Percentiles rank a stretch among this genome's conserved stretches.
Evolutionary conservation across 805 yeast genomes (phyloP).

Genomic region (Metschnikowia dekortorum): DNA sequence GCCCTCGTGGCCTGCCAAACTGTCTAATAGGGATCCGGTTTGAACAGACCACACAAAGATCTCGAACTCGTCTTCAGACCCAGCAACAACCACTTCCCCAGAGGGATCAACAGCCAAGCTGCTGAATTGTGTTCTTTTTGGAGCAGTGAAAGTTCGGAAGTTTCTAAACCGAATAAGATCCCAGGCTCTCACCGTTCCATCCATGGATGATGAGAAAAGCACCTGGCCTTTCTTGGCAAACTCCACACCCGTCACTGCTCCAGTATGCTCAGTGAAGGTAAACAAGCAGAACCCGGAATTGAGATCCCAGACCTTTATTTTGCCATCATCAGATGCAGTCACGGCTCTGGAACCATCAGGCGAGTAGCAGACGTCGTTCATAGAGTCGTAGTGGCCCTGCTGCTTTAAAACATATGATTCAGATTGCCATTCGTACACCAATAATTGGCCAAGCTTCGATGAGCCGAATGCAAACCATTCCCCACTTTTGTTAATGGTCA

Average conservation of each 20-base stretch:
- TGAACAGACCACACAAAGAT: slow-evolving; percentile 97
- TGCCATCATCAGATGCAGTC: slow-evolving; percentile 96
- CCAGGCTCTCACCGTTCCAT: slow-evolving; percentile 98
- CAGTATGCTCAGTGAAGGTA: slow-evolving; percentile 86
- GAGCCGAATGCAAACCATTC: slow-evolving; percentile 99
- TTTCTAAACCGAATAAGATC: slow-evolving; percentile 89
- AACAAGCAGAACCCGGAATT: slow-evolving; percentile 87
- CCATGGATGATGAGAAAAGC: slow-evolving; percentile 83
- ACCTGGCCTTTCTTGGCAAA: slow-evolving; percentile 91
- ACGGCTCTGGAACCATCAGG: slow-evolving; percentile 93
- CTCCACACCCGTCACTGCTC: slow-evolving; percentile 82
- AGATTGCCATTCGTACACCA: slow-evolving; percentile 98
- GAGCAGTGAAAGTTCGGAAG: slow-evolving; percentile 90
- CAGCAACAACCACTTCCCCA: slow-evolving; percentile 95
- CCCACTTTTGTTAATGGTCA: slow-evolving; percentile 74
- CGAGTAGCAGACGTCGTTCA: slow-evolving; percentile 79
- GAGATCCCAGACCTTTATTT: slow-evolving; percentile 94
- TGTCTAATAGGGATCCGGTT: slow-evolving; percentile 85
- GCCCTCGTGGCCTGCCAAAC: slow-evolving; percentile 90
- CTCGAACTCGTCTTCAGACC: slow-evolving; percentile 83
- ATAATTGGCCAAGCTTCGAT: slow-evolving; percentile 79
- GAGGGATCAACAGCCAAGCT: slow-evolving; percentile 93
- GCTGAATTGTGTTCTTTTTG: slow-evolving; percentile 81
- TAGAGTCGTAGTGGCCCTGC: slow-evolving; percentile 94
- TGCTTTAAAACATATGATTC: slow-evolving; percentile 93